A percentile compares a stretch with the other conserved stretches of the same genome.
Evolutionary conservation across 2,329 filamentous ascomycete species (phyloP).

Genomic region (Fusarium agapanthi): DNA sequence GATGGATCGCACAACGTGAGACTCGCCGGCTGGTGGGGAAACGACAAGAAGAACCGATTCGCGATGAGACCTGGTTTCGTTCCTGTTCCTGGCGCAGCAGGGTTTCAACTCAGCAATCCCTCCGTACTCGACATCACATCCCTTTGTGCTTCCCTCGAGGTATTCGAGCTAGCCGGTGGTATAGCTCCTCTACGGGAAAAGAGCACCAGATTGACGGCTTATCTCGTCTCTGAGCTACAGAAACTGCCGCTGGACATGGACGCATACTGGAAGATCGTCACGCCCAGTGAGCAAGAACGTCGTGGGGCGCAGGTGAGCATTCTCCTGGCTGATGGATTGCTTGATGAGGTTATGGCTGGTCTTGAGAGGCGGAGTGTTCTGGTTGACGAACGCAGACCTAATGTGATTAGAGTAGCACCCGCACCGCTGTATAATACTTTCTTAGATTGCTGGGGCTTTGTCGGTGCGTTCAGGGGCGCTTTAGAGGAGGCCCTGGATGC

Average conservation of each 20-base stretch:
- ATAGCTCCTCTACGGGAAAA: slow-evolving; percentile 71
- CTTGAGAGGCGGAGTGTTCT: slow-evolving; percentile 74
- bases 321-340: slow-evolving; percentile 68
- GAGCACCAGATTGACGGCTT: slow-evolving; percentile 66
- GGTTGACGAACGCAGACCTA: slow-evolving; percentile 81
- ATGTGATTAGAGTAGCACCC: slow-evolving; percentile 82
- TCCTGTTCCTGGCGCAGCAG: slow-evolving; percentile 77
- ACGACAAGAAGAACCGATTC: slow-evolving; percentile 75
- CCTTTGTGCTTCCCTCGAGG: slow-evolving; percentile 73
- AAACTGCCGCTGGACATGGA: slow-evolving; percentile 39
- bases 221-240: slow-evolving; percentile 71
- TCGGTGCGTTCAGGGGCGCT: slow-evolving; percentile 40
- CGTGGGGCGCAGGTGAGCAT: slow-evolving; percentile 83
- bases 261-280: slow-evolving; percentile 66
- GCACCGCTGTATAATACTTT: slow-evolving; percentile 84
- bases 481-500: slow-evolving; percentile 37
- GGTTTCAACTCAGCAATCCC: slow-evolving; percentile 82
- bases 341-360: slow-evolving; percentile 70
- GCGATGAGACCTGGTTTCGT: slow-evolving; percentile 79
- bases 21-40: slow-evolving; percentile 84
- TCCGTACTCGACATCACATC: slow-evolving; percentile 76
- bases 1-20: slow-evolving; percentile 64
- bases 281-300: slow-evolving; percentile 68
- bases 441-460: slow-evolving; percentile 60
- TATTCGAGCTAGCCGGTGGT: slow-evolving; percentile 61